These are phyloP conservation scores for Chrysochromulina tobinii DNA, from an alignment of 78 protist genomes.

Conservation along the genomic window DNA sequence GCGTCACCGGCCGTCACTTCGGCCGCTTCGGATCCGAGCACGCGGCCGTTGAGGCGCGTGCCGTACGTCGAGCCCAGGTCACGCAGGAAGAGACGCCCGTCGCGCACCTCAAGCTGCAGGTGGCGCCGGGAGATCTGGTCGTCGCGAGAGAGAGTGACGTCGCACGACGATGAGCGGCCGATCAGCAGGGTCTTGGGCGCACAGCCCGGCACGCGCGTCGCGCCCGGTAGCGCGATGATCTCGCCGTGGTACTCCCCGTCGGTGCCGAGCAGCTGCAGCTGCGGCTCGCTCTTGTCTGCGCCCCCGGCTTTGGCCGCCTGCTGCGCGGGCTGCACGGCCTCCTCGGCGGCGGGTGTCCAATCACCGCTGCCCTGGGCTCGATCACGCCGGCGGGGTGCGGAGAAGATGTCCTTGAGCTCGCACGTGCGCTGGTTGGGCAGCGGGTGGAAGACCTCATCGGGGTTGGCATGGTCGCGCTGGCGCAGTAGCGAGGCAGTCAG, in stretches of 20 bases:
- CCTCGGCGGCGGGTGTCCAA: not conserved
- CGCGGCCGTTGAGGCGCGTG: not conserved
- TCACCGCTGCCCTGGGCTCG: not conserved
- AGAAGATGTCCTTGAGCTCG: not conserved
- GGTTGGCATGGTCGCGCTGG: not conserved
- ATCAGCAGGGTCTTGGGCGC: not conserved
- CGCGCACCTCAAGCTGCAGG: not conserved
- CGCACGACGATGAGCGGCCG: not conserved
- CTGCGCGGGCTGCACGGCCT: too few relatives aligned
- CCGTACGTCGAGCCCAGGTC: conserved; percentile 15
- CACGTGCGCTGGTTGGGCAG: not conserved
- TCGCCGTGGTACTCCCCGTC: not conserved
- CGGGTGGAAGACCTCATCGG: not conserved
- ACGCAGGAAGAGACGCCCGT: not conserved
- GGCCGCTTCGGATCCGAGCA: not conserved
- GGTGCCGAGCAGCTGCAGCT: not conserved
- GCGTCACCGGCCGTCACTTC: not conserved
- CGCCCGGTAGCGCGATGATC: not conserved
- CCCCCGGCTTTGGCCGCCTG: not conserved
- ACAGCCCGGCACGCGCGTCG: not conserved
- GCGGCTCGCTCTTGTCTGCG: not conserved
- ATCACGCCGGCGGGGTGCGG: not conserved
- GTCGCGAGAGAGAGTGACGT: not conserved
- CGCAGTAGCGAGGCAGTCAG: not conserved
- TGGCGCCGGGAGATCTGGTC: not conserved